These are phyloP conservation scores for Endothia cerciana DNA, from an alignment of 2,329 filamentous ascomycete genomes.

Conservation along the genomic window DNA sequence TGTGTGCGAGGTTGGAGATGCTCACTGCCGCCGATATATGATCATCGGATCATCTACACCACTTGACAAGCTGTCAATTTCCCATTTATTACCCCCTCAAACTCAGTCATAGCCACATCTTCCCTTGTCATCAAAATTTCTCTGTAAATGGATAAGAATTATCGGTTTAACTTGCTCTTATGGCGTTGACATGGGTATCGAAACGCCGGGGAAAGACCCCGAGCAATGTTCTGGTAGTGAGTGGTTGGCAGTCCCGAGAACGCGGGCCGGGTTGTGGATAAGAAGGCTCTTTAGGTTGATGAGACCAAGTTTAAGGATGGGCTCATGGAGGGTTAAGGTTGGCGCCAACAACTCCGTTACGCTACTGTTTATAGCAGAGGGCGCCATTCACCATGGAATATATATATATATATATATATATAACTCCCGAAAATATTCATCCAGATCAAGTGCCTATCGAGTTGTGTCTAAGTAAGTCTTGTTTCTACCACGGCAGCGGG, in stretches of 20 bases:
- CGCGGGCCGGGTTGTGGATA: background rate
- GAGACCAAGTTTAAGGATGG: conserved; percentile 6
- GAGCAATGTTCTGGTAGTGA: background rate
- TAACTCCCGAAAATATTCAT: background rate
- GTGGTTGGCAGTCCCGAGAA: background rate
- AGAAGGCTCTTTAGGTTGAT: background rate
- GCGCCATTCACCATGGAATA: background rate
- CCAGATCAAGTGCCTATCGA: background rate
- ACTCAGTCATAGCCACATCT: conserved; percentile 16
- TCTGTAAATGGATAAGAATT: conserved; percentile 21
- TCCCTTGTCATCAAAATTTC: conserved; percentile 17
- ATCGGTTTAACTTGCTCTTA: conserved; percentile 17
- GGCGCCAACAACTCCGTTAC: background rate
- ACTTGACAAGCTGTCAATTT: background rate
- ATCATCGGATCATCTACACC: conserved; percentile 1
- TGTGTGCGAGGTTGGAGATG: conserved; percentile 43
- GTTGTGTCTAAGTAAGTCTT: background rate
- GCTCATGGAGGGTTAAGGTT: background rate
- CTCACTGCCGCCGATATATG: conserved; percentile 39
- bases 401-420: background rate
- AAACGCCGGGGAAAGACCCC: conserved; percentile 11
- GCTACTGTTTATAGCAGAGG: conserved; percentile 3
- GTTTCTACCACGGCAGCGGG: too few relatives aligned
- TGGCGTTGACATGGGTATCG: conserved; percentile 16
- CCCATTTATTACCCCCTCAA: background rate